These are phyloP conservation scores for Microsporum canis DNA, from an alignment of 2,329 filamentous ascomycete genomes.

Conservation along the genomic window DNA sequence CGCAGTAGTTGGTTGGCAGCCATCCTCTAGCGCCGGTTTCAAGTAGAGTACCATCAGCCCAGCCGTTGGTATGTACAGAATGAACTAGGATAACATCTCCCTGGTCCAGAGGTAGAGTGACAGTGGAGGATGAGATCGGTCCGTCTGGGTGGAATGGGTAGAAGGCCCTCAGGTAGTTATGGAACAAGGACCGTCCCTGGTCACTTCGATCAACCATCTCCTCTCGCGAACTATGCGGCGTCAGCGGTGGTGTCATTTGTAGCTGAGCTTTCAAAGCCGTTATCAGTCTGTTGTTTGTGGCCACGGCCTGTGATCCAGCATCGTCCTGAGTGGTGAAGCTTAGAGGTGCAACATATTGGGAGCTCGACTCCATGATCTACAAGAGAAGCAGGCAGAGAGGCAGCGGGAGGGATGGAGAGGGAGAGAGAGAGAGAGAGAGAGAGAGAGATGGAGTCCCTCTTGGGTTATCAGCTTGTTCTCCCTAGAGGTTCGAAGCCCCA, in stretches of 20 bases:
- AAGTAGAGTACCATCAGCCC: conserved; percentile 90
- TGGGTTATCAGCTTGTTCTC: not conserved
- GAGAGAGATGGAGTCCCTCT: not conserved
- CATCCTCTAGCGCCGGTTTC: conserved; percentile 79
- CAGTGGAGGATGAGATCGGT: conserved; percentile 67
- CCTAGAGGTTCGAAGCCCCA: not conserved
- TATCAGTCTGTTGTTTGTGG: conserved; percentile 11
- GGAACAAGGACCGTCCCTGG: conserved; percentile 56
- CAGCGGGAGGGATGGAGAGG: not conserved
- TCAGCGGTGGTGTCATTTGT: conserved; percentile 67
- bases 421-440: not conserved
- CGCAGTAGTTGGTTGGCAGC: conserved; percentile 97
- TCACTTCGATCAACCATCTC: conserved; percentile 38
- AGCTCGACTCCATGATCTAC: conserved; percentile 10
- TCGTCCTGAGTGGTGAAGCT: conserved; percentile 11
- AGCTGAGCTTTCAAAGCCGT: conserved; percentile 18
- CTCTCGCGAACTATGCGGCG: conserved; percentile 54
- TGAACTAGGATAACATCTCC: conserved; percentile 91
- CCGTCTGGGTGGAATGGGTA: conserved; percentile 79
- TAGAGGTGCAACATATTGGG: conserved; percentile 14
- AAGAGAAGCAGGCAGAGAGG: not conserved
- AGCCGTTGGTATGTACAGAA: conserved; percentile 94
- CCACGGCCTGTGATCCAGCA: conserved; percentile 1
- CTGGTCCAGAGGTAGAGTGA: conserved; percentile 77
- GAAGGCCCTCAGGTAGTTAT: conserved; percentile 89